A percentile compares a stretch with the other conserved stretches of the same genome.
Conservation (phyloP, 257 asterid species). For the Anisodus tanguticus region DNA sequence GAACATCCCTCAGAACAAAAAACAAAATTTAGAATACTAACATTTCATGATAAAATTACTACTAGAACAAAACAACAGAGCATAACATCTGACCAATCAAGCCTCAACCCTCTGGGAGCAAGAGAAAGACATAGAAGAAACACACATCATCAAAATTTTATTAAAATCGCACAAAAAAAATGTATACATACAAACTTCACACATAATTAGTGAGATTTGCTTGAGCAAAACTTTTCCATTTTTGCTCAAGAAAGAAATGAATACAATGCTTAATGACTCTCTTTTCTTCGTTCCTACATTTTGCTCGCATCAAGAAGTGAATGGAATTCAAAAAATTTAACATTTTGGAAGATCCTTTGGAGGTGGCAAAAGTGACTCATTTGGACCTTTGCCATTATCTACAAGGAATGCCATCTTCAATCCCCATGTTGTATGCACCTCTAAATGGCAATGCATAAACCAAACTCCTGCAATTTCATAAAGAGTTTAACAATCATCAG, state of each 20-base stretch:
- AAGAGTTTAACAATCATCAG: not conserved
- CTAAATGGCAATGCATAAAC: conserved; percentile 98
- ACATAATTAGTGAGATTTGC: not conserved
- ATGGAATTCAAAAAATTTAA: conserved; percentile 21
- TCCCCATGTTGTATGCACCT: conserved; percentile 93
- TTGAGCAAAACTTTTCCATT: not conserved
- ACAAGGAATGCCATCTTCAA: conserved; percentile 92
- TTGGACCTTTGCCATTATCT: conserved; percentile 82
- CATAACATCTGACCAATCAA: not conserved
- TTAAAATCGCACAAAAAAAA: not conserved
- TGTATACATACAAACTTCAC: not conserved
- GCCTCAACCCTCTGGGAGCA: conserved; percentile 12
- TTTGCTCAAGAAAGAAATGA: not conserved
- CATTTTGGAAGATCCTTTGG: conserved; percentile 85
- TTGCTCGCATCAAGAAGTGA: not conserved
- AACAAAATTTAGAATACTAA: conserved; percentile 16
- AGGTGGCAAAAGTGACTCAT: conserved; percentile 78
- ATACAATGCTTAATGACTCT: not conserved
- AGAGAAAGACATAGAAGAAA: not conserved
- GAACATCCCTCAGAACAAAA: not conserved
- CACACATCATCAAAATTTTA: not conserved
- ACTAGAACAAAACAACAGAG: not conserved
- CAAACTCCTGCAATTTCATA: conserved; percentile 65
- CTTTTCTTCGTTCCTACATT: conserved; percentile 25
- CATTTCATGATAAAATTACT: not conserved